Conservation (phyloP, 192 early-diverging fungal species). For the Geosiphon pyriformis region DNA sequence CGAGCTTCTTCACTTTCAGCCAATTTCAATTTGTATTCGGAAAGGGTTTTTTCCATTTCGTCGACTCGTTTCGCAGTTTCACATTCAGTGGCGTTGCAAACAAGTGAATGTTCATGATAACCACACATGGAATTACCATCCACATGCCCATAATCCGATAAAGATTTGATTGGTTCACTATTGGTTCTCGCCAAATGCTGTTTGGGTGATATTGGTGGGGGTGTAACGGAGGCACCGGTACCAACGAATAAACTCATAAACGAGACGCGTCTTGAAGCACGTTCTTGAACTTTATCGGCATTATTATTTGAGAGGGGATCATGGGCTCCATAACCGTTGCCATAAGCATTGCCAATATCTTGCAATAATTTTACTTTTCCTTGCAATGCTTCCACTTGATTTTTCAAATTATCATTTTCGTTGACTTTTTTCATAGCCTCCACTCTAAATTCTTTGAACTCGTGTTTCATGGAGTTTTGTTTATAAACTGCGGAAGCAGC, state of each 20-base stretch:
- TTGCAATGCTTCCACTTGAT: slow-evolving; percentile 17
- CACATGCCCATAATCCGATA: background rate
- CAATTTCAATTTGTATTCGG: slow-evolving; percentile 16
- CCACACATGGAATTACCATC: too few relatives aligned
- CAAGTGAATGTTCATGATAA: background rate
- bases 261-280: background rate
- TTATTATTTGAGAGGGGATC: background rate
- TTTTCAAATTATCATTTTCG: slow-evolving; percentile 29
- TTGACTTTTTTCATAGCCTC: slow-evolving; percentile 1
- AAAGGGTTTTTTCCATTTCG: slow-evolving; percentile 18
- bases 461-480: slow-evolving; percentile 18
- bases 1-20: slow-evolving; percentile 19
- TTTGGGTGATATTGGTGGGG: background rate
- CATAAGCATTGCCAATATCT: background rate
- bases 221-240: background rate
- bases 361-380: background rate
- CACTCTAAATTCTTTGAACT: slow-evolving; percentile 15
- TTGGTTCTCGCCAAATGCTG: background rate
- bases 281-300: background rate
- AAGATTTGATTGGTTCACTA: background rate
- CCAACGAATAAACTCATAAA: slow-evolving; percentile 7
- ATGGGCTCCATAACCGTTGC: background rate
- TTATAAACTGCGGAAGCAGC: slow-evolving; percentile 15
- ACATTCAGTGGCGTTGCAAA: slow-evolving; percentile 9
- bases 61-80: background rate